A percentile compares a stretch with the other conserved stretches of the same genome.
phyloP scores from a whole-genome alignment of 352 stramenopile species.

The Phytophthora pinifolia region DNA sequence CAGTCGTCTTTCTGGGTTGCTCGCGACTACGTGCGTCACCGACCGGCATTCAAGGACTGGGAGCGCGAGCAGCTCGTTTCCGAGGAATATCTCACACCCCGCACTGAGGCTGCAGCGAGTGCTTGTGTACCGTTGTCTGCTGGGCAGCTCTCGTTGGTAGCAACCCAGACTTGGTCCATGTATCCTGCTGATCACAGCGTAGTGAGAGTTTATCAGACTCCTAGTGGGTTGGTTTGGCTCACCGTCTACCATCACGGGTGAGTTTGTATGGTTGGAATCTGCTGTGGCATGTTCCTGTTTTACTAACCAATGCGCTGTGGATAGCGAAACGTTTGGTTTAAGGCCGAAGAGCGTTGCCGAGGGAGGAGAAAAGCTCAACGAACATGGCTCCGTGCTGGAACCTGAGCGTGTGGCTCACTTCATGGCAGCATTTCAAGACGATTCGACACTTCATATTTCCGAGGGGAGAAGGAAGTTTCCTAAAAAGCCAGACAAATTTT shows the following conservation, averaged over 20 bases:
- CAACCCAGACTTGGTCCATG: slow-evolving; percentile 48
- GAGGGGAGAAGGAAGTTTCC: slow-evolving; percentile 29
- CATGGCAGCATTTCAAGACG: slow-evolving; percentile 55
- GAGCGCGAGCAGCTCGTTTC: slow-evolving; percentile 37
- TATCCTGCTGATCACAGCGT: slow-evolving; percentile 75
- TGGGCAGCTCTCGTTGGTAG: slow-evolving; percentile 42
- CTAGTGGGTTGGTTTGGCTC: slow-evolving; percentile 48
- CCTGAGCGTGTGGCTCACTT: slow-evolving; percentile 38
- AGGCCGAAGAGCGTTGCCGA: slow-evolving; percentile 23
- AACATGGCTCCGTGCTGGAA: not conserved
- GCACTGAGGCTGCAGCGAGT: slow-evolving; percentile 40
- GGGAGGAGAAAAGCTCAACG: not conserved
- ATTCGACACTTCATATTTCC: slow-evolving; percentile 44
- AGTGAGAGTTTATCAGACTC: slow-evolving; percentile 49
- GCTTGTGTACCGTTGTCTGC: slow-evolving; percentile 57
- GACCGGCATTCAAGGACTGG: slow-evolving; percentile 71
- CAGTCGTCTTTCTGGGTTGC: slow-evolving; percentile 50
- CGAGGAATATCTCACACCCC: slow-evolving; percentile 64
- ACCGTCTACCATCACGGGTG: slow-evolving; percentile 65
- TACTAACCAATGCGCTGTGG: slow-evolving; percentile 3
- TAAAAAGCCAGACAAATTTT: slow-evolving; percentile 55
- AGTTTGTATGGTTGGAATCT: slow-evolving; percentile 6
- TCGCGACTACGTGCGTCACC: slow-evolving; percentile 61
- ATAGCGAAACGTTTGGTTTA: slow-evolving; percentile 64
- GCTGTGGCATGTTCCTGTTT: not conserved